Base-by-base conservation (phyloP, 1,139 yeast species). In the Ogataea hybrid region DNA sequence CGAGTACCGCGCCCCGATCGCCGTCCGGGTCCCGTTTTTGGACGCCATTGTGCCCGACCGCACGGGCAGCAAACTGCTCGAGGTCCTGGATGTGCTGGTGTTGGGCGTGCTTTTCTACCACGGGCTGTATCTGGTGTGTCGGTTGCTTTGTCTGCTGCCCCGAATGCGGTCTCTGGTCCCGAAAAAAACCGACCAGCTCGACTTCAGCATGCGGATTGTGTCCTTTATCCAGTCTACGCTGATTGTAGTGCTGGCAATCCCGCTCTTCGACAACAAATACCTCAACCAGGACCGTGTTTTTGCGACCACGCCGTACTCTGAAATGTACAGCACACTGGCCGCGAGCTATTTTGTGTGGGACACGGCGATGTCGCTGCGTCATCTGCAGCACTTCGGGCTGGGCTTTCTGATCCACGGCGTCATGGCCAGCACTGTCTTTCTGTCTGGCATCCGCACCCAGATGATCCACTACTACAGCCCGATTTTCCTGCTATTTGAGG, bases 301-400 rank as follows among this genome's bases (percentile, higher is more conserved):
- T 53, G 88, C 84, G 1, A 75, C 75, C 54, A 79, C 84, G 23
- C 87, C 90, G 4, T 88, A 84, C 57, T 79, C 84, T 2, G 85
- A 85, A 12, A 73, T 87, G 42, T 83, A 88, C 22, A 67, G 79
- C 29, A 71, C 94, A 2, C 67, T 81, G 60, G 90, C 96, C 5
- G 59, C 76, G 22, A 96, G 96, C 1, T 92, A 92, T 68, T 92
- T 92, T 61, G 54, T 87, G n/a, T 92, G 98, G 97, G 98, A 92
- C 62, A 62, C 84, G 20, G 63, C 70, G 45, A 80, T 87, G 47
- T 88, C 96, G 39, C 36, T 75, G 7, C 62, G 66, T 39, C 77
- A 84, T 65, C 75, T 79, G 43, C 63, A 73, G 7, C 64, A 80
- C 50, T 90, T 88, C 64, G 97, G 97, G 1, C 43, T 77, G 17